Evolutionary conservation across 306 rosid species (phyloP).

Genomic region (Cucumis melo): DNA sequence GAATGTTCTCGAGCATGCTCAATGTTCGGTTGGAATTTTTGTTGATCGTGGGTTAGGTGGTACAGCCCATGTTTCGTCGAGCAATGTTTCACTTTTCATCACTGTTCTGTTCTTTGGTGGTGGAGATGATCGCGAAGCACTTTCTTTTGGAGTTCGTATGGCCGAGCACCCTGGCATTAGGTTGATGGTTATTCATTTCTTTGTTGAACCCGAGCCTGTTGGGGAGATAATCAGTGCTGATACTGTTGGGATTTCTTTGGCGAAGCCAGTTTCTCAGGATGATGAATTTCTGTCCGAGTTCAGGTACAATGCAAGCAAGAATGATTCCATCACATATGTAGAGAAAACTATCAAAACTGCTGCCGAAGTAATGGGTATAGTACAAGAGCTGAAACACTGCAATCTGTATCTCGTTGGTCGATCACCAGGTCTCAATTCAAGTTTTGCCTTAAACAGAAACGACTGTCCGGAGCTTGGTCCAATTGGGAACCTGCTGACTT

Average conservation of each 20-base stretch:
- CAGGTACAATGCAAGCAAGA: slow-evolving; percentile 17
- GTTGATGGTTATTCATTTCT: slow-evolving; percentile 38
- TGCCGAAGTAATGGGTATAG: slow-evolving; percentile 24
- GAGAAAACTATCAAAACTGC: slow-evolving; percentile 24
- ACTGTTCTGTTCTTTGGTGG: slow-evolving; percentile 77
- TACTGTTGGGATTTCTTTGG: slow-evolving; percentile 13
- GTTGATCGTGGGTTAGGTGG: slow-evolving; percentile 91
- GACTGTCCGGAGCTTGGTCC: slow-evolving; percentile 40
- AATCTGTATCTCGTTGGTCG: slow-evolving; percentile 45
- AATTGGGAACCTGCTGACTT: slow-evolving; percentile 39
- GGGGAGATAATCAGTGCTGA: slow-evolving; percentile 29
- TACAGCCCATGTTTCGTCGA: slow-evolving; percentile 43
- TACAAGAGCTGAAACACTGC: slow-evolving; percentile 25
- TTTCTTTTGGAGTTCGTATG: slow-evolving; percentile 58
- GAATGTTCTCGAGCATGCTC: slow-evolving; percentile 61
- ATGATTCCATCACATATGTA: slow-evolving; percentile 29
- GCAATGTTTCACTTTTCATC: slow-evolving; percentile 48
- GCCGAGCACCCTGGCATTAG: slow-evolving; percentile 86
- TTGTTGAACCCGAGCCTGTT: slow-evolving; percentile 13
- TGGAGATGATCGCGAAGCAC: slow-evolving; percentile 71
- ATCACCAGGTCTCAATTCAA: slow-evolving; percentile 18
- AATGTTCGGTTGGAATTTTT: slow-evolving; percentile 70
- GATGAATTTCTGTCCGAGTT: slow-evolving; percentile 30
- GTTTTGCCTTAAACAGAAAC: slow-evolving; percentile 3
- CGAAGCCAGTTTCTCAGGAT: slow-evolving; percentile 18